These are phyloP conservation scores for Trifolium pratense DNA, from an alignment of 306 rosid genomes.

Conservation along the genomic window DNA sequence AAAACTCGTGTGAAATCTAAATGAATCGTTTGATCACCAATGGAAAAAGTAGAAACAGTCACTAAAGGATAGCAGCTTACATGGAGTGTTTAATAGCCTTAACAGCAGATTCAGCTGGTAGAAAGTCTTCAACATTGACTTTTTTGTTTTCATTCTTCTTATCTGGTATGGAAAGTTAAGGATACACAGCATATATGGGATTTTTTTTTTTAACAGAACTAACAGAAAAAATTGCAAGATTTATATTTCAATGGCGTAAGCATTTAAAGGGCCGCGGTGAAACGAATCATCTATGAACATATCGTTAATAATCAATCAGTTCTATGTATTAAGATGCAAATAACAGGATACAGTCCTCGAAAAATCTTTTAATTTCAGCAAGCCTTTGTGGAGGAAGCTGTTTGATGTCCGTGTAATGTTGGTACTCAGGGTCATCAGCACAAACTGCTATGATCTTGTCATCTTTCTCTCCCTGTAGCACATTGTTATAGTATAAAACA, in stretches of 20 bases:
- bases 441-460: constrained; percentile 99
- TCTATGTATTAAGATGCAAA: constrained; percentile 18
- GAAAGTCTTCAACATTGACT: constrained; percentile 89
- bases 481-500: constrained; percentile 1
- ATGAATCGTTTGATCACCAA: constrained; percentile 4
- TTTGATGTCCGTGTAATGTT: constrained; percentile 78
- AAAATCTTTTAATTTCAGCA: constrained; percentile 92
- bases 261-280: constrained; percentile 14
- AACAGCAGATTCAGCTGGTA: constrained; percentile 78
- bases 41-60: constrained; percentile 13
- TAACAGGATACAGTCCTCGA: constrained; percentile 93
- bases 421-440: constrained; percentile 95
- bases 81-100: constrained; percentile 82
- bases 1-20: not conserved
- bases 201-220: constrained; percentile 4
- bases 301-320: not conserved
- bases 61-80: constrained; percentile 56
- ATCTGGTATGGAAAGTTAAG: constrained; percentile 67
- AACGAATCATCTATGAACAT: not conserved
- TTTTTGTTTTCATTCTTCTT: constrained; percentile 95
- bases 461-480: constrained; percentile 90
- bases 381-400: constrained; percentile 94
- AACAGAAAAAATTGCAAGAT: constrained; percentile 17
- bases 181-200: constrained; percentile 29
- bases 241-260: constrained; percentile 47